Evolutionary conservation across 495 filamentous ascomycete genomes (phyloP), one percentile per base, ranked within the genome.

Genomic region (Hypoxylon cercidicola): DNA sequence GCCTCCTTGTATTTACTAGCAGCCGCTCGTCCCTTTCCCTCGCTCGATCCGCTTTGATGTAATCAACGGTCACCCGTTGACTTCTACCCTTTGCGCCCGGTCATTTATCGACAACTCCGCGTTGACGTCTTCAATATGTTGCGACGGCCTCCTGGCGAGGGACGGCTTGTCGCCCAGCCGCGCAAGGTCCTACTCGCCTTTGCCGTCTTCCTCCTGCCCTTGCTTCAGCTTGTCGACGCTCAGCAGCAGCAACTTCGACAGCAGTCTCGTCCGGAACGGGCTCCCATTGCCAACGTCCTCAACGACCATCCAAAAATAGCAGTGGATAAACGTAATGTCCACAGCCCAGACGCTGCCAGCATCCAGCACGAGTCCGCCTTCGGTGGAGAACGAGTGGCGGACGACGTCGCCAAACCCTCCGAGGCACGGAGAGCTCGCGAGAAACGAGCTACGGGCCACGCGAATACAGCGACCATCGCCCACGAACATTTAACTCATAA

Each of bases 71-170:
- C 23, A 43, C 18, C 5, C 20, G 10, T 10, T 11, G 2, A 5
- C 23, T 25, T 28, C 8, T 35, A 13, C 25, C 10, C 13, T 51
- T 28, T 10, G n/a, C 34, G 20, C 43, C 35, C 30, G 19, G 32
- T 13, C 9, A 3, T 9, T 4, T 44, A 55, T 61, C 57, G 52
- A 62, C 60, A 12, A 55, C 51, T 70, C 58, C 74, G 62, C 75
- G 73, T 82, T 83, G 81, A 73, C 55, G 74, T 65, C 71, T 72
- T 71, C 77, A 79, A 73, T 30, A 86, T 86, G 83, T 63, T 79
- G 80, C 82, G 81, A 79, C 82, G 82, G 81, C 82, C 82, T 72
- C 79, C 78, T 69, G 77, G 80, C 77, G 79, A 80, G 60, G 81
- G 74, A 71, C 73, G 65, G 72, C 74, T 71, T 54, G 74, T 81